Evolutionary conservation across 768 basidiomycete species (phyloP), one percentile per base, ranked within the genome.

Genomic region (Lentinula detonsa): DNA sequence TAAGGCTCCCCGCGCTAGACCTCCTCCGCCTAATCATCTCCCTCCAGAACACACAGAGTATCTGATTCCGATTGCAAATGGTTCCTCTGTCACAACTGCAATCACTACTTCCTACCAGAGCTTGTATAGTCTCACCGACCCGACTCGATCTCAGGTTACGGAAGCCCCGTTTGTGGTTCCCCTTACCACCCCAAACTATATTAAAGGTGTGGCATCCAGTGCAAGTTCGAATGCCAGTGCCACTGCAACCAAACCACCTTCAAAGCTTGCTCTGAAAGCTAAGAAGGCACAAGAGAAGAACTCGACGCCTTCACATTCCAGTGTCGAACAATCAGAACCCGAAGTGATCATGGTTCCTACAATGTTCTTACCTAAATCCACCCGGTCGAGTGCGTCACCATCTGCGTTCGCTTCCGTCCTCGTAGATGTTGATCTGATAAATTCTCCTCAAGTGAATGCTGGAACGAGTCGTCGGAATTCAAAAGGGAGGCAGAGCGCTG

Each of bases 21-120:
- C 49, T 69, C 69, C 66, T 57, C 72, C 69, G 54, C 70, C 67
- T 39, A 72, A 66, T 51, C 71, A 73, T 7, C 71, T 82, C 59
- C 80, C 78, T n/a, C 74, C 71, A 50, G 64, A 80, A 51, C 82
- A 72, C 54, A 91, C 90, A 5, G 85, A 91, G 68, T 89, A 86
- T 68, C 73, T 91, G 10, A 87, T 83, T 15, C 90, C 91, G 1
- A 90, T 88, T 49, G 88, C 87, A n/a, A 92, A 92, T 67, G 89
- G 90, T 0, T 74, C 87, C 3, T 85, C 88, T n/a, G 90, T 85
- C 11, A 92, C 90, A 0, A 91, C 90, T 15, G 90, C 90, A 1
- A 92, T 92, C 67, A 92, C 90, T 0, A 91, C 90, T 2, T 85
- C 87, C 0, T 91, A 90, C 63, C 90, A 91, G 62, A 84, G 86